phyloP scores from a whole-genome alignment of 1,284 basidiomycete genomes.

The Fomitopsis palustris region DNA sequence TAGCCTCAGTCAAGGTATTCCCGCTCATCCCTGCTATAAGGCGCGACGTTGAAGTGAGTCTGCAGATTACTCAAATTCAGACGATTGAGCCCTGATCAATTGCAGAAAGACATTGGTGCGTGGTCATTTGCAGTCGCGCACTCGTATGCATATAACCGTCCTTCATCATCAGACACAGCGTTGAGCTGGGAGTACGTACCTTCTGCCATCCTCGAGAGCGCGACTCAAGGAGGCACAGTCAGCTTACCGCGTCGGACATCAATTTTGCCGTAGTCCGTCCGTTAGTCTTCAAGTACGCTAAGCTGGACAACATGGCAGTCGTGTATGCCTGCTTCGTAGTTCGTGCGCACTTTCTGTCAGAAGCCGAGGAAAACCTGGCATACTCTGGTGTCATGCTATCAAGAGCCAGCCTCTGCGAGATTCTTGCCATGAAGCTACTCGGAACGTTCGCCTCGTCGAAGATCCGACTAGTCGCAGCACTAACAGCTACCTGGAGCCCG shows the following conservation, averaged over 20 bases:
- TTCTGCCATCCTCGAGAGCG: not conserved
- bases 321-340: conserved; percentile 75
- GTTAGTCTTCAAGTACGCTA: conserved; percentile 75
- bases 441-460: conserved; percentile 69
- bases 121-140: not conserved
- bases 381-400: conserved; percentile 68
- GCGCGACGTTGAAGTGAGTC: conserved; percentile 62
- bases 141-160: conserved; percentile 11
- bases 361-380: conserved; percentile 64
- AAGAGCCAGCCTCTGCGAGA: conserved; percentile 79
- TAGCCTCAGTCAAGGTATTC: conserved; percentile 67
- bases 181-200: conserved; percentile 71
- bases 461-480: conserved; percentile 68
- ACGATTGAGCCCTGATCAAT: not conserved
- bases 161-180: conserved; percentile 54
- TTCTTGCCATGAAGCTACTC: conserved; percentile 84
- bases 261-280: conserved; percentile 83
- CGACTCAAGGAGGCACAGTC: conserved; percentile 35
- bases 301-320: conserved; percentile 66
- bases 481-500: conserved; percentile 80
- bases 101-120: conserved; percentile 45
- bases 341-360: conserved; percentile 49
- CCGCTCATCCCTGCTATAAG: conserved; percentile 71
- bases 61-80: not conserved
- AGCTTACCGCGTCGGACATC: conserved; percentile 79